phyloP scores from a whole-genome alignment of 768 basidiomycete genomes.

The Auricularia cornea region DNA sequence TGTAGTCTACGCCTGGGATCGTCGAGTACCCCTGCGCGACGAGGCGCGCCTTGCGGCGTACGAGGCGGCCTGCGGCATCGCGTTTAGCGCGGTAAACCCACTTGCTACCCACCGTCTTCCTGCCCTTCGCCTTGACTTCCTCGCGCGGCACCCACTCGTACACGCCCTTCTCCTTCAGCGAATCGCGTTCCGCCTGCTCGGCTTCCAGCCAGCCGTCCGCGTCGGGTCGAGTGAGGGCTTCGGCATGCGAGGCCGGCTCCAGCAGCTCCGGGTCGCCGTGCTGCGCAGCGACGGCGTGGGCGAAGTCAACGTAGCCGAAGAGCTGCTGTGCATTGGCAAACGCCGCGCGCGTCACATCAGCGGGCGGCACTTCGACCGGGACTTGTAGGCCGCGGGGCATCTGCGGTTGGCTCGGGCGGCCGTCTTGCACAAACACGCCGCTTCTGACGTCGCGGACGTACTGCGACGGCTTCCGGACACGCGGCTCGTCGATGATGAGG shows the following conservation, averaged over 20 bases:
- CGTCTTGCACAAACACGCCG: neutral
- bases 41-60: slow-evolving; percentile 16
- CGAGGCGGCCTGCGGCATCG: slow-evolving; percentile 16
- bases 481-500: neutral
- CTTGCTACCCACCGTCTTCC: slow-evolving; percentile 14
- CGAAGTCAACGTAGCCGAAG: neutral
- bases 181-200: neutral
- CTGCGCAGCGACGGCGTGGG: neutral
- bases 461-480: neutral
- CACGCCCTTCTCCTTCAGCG: neutral
- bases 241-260: neutral
- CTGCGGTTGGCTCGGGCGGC: neutral
- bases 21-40: slow-evolving; percentile 27
- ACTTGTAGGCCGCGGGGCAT: neutral
- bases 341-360: neutral
- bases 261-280: neutral
- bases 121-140: neutral
- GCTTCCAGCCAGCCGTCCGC: neutral
- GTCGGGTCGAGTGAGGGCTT: neutral
- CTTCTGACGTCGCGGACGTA: neutral
- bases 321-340: neutral
- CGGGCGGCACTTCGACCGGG: neutral
- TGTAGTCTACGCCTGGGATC: slow-evolving; percentile 17
- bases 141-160: neutral
- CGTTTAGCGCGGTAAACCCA: slow-evolving; percentile 27